Evolutionary conservation across 805 yeast genomes (phyloP), one percentile per base, ranked within the genome.

Genomic region (Candida takata): DNA sequence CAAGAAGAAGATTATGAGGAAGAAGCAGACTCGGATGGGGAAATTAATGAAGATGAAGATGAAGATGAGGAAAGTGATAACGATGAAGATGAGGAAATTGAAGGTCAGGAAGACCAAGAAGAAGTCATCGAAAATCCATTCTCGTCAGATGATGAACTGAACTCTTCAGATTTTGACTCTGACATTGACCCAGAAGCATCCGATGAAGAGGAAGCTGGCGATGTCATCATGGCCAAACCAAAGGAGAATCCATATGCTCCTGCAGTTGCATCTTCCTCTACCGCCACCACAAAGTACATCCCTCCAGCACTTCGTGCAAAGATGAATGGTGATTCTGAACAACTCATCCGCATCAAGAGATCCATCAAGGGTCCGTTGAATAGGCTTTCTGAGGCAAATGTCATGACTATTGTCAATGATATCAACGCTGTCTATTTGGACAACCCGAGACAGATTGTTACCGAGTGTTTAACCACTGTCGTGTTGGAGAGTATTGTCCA

Each of bases 381-480:
- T 57, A 81, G 78, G 57, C 67, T 92, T n/a, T 83, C 96, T 1
- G 97, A 90, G 48, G 77, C 94, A 1, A 92, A 88, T 43, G 65
- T 88, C 20, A 64, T 73, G 10, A 64, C 79, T 3, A 84, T 88
- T 35, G 76, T 83, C 15, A 70, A 72, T 40, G 85, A 84, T 18
- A 61, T 92, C 35, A 78, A 77, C 47, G 67, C 65, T 0, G 59
- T 85, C 2, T 92, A 75, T 49, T 59, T 67, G 43, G 68, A 67
- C 7, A 67, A 85, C 48, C 79, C 98, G 4, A 72, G 96, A 45
- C 87, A 85, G 36, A 55, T 71, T n/a, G 94, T 87, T 15, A 86
- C 77, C 34, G 83, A 80, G 38, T 72, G 73, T 10, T 60, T 92
- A 29, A 73, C 88, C 2, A 58, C 67, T 7, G 72, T 78, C 24